Evolutionary conservation across 441 rosid species (phyloP).

Genomic region (Populus hybrid): DNA sequence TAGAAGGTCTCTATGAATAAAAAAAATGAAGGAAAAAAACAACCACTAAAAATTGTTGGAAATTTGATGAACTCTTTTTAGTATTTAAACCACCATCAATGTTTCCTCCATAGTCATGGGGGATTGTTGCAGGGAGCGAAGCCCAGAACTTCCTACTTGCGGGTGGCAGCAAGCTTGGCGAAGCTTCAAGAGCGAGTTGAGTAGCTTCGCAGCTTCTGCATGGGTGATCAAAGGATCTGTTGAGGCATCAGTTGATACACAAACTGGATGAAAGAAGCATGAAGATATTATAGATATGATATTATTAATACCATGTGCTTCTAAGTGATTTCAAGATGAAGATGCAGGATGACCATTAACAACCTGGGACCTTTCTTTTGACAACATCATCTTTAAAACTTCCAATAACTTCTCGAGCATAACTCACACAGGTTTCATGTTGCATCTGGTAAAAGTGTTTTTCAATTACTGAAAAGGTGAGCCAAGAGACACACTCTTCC

Average conservation of each 20-base stretch:
- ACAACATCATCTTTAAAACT: slow-evolving; percentile 75
- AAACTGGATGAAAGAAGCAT: too few species aligned
- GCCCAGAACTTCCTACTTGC: slow-evolving; percentile 97
- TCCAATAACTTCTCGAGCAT: slow-evolving; percentile 88
- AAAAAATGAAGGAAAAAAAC: too few species aligned
- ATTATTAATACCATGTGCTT: slow-evolving; percentile 7
- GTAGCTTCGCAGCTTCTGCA: slow-evolving; percentile 79
- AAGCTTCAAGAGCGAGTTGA: slow-evolving; percentile 93
- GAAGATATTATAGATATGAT: slow-evolving; percentile 18
- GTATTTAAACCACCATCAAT: slow-evolving; percentile 53
- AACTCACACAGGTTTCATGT: slow-evolving; percentile 92
- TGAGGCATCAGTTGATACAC: slow-evolving; percentile 34
- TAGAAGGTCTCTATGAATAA: too few species aligned
- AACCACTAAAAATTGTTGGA: too few species aligned
- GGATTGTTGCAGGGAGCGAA: slow-evolving; percentile 86
- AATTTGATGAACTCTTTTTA: too few species aligned
- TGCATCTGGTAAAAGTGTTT: slow-evolving; percentile 94
- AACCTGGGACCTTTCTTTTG: slow-evolving; percentile 70
- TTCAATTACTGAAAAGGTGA: slow-evolving; percentile 89
- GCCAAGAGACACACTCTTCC: slow-evolving; percentile 90
- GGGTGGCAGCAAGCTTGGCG: slow-evolving; percentile 99
- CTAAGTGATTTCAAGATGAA: slow-evolving; percentile 21
- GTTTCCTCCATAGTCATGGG: slow-evolving; percentile 99
- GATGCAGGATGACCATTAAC: slow-evolving; percentile 22
- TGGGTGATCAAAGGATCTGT: slow-evolving; percentile 69